phyloP scores from a whole-genome alignment of 2,329 filamentous ascomycete genomes.

The Penicillium sclerotigenum region DNA sequence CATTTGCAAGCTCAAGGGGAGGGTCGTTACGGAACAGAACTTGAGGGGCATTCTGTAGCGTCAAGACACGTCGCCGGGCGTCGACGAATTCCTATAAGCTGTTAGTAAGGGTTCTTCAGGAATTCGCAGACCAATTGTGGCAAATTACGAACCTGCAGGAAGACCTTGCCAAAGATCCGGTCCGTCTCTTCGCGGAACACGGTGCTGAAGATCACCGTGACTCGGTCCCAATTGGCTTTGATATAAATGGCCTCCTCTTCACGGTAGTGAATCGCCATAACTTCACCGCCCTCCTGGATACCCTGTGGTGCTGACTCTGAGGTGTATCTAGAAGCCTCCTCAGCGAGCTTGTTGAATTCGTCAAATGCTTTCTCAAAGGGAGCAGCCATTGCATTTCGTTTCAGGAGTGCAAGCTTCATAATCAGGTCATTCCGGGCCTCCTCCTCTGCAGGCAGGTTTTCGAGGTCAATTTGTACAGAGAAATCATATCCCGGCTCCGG shows the following conservation, averaged over 20 bases:
- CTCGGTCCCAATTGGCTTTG: conserved; percentile 94
- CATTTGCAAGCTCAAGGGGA: conserved; percentile 81
- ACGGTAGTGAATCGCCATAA: conserved; percentile 96
- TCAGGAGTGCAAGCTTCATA: conserved; percentile 81
- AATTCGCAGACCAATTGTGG: neutral
- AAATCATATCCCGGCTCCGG: conserved; percentile 95
- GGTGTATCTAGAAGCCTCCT: conserved; percentile 88
- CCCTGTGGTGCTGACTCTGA: conserved; percentile 92
- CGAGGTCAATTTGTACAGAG: conserved; percentile 84
- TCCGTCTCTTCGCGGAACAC: conserved; percentile 98
- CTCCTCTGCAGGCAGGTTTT: conserved; percentile 77
- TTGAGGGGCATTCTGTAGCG: conserved; percentile 97
- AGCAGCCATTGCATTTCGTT: conserved; percentile 98
- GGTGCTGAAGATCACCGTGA: conserved; percentile 98
- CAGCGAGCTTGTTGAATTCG: conserved; percentile 80
- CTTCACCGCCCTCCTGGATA: conserved; percentile 79
- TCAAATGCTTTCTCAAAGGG: conserved; percentile 97
- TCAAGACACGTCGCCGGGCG: conserved; percentile 70
- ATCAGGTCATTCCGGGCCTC: conserved; percentile 85
- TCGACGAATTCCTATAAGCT: conserved; percentile 83
- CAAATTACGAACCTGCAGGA: conserved; percentile 63
- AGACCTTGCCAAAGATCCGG: conserved; percentile 94
- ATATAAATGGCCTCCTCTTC: conserved; percentile 99
- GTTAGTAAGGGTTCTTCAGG: conserved; percentile 5
- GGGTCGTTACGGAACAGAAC: conserved; percentile 94